Evolutionary conservation across 2,329 filamentous ascomycete species (phyloP), one percentile per base, ranked within the genome.

Genomic region (Apiospora saccharicola): DNA sequence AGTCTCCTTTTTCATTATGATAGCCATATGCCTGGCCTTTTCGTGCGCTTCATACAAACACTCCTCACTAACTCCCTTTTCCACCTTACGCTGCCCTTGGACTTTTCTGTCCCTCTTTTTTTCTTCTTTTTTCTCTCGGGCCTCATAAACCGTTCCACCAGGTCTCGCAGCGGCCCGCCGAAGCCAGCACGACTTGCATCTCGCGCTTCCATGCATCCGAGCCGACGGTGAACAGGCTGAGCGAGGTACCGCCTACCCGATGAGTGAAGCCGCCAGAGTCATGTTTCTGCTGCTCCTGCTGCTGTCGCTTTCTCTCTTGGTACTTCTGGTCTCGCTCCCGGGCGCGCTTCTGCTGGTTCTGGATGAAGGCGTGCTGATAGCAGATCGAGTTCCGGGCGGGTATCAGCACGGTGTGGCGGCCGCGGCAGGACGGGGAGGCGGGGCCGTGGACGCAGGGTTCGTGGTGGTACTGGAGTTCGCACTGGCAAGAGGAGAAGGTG

Each of bases 311-410:
- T 26, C n/a, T 41, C 37, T 41, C 6, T 41, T 41, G 37, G 7
- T 41, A 41, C 37, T 41, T 41, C 37, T 41, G 37, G n/a, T 51
- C 49, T 34, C 57, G 30, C 34, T 22, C 57, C 51, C 51, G 51
- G 2, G 51, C 26, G 26, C 26, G 51, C 26, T 14, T 16, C 57
- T n/a, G 57, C 8, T 24, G 30, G 16, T 64, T 19, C 10, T 41
- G 34, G 22, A 41, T n/a, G 34, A 13, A 64, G 57, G 57, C 57
- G 47, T 70, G 68, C 30, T 70, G 47, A n/a, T 57, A 26, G 34
- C 68, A 70, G 30, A 43, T 16, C 6, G n/a, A n/a, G 22, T 5
- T 41, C 19, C 34, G 30, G 30, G 47, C 30, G 26, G 14, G 30
- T 8, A 70, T 4, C 46, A 57, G 68, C 14, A 43, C 47, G 34